A percentile compares a stretch with the other conserved stretches of the same genome.
Evolutionary conservation across 345 rosid species (phyloP).

Genomic region (Barbarea vulgaris): DNA sequence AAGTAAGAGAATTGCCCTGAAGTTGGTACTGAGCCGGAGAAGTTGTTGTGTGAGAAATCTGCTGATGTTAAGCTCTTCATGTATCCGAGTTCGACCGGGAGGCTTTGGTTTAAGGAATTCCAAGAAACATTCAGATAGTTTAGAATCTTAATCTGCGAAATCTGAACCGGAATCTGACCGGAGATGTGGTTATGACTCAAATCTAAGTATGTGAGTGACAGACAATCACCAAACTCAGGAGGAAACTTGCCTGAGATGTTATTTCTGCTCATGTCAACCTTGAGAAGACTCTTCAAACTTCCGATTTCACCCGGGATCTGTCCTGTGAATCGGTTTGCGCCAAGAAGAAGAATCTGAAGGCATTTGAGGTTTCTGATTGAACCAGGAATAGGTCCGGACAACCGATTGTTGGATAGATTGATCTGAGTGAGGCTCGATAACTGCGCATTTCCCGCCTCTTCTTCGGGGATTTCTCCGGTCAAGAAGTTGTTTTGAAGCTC

Average conservation of each 20-base stretch:
- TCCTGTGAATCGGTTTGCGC: constrained; percentile 68
- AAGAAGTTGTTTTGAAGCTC: constrained; percentile 82
- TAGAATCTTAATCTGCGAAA: constrained; percentile 58
- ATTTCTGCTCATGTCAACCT: constrained; percentile 74
- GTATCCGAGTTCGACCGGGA: constrained; percentile 66
- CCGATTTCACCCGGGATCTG: constrained; percentile 72
- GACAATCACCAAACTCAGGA: constrained; percentile 60
- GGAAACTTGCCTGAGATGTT: constrained; percentile 75
- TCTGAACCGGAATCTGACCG: constrained; percentile 62
- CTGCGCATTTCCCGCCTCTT: constrained; percentile 27
- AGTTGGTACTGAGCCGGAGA: constrained; percentile 78
- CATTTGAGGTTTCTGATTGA: constrained; percentile 64
- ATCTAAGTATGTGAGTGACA: constrained; percentile 54
- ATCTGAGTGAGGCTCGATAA: constrained; percentile 57
- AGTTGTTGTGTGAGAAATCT: constrained; percentile 85
- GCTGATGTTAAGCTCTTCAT: constrained; percentile 82
- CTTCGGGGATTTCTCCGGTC: constrained; percentile 50
- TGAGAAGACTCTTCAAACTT: constrained; percentile 49
- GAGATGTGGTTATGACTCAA: constrained; percentile 69
- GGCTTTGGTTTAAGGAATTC: constrained; percentile 62
- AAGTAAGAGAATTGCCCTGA: constrained; percentile 75
- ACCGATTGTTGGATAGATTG: constrained; percentile 72
- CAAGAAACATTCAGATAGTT: constrained; percentile 85
- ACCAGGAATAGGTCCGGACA: constrained; percentile 68
- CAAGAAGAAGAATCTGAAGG: constrained; percentile 70